Evolutionary conservation across 345 rosid genomes (phyloP).

Genomic region (Hibiscus tridactylites): DNA sequence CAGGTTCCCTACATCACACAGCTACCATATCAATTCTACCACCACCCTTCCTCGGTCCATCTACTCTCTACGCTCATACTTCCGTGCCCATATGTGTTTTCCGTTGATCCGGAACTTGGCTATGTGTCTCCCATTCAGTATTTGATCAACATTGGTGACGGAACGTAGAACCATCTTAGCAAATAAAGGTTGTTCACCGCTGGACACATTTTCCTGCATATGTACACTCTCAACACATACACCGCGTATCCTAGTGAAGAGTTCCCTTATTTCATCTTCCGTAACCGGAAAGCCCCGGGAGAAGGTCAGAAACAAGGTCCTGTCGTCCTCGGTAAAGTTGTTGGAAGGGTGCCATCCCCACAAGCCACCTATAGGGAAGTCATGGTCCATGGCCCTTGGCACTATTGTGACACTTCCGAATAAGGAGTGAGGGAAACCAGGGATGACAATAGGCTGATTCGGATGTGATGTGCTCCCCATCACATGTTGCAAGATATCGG

Average conservation of each 20-base stretch:
- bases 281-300: constrained; percentile 41
- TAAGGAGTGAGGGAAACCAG: constrained; percentile 37
- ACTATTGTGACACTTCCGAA: constrained; percentile 26
- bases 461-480: constrained; percentile 1
- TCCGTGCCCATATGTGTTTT: constrained; percentile 48
- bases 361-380: constrained; percentile 17
- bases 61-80: constrained; percentile 35
- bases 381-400: constrained; percentile 12
- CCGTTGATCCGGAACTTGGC: constrained; percentile 43
- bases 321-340: constrained; percentile 26
- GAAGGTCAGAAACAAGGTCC: constrained; percentile 39
- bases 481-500: constrained; percentile 25
- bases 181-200: constrained; percentile 31
- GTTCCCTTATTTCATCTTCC: constrained; percentile 27
- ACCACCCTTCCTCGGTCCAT: neutral
- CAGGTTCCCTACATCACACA: neutral
- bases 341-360: constrained; percentile 32
- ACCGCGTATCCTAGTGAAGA: constrained; percentile 21
- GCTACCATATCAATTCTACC: neutral
- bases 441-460: constrained; percentile 15
- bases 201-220: constrained; percentile 22
- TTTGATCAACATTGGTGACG: constrained; percentile 21
- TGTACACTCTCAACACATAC: constrained; percentile 24
- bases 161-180: constrained; percentile 29
- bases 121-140: constrained; percentile 23